Conservation (phyloP, 169 alveolate species). For the Plasmodium adleri region DNA sequence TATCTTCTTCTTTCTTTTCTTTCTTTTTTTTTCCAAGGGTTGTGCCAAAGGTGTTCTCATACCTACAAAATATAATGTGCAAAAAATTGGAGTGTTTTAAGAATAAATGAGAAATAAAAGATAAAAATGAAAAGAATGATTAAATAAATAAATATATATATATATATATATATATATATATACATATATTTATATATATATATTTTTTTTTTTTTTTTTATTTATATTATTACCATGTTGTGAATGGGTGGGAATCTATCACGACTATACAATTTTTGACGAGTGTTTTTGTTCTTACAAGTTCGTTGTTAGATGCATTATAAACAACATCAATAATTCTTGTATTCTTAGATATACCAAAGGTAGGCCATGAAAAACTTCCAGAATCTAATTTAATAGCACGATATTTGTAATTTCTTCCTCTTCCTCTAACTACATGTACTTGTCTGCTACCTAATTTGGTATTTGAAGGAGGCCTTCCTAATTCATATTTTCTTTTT, state of each 20-base stretch:
- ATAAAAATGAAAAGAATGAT: background rate
- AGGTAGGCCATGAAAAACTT: conserved; percentile 98
- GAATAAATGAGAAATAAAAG: background rate
- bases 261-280: conserved; percentile 98
- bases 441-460: conserved; percentile 96
- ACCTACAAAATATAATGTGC: conserved; percentile 24
- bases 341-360: conserved; percentile 91
- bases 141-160: too few relatives aligned
- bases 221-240: conserved; percentile 92
- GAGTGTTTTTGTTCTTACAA: conserved; percentile 99
- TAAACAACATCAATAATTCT: conserved; percentile 98
- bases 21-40: conserved; percentile 78
- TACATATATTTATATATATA: background rate
- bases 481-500: conserved; percentile 99
- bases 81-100: background rate
- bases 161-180: background rate
- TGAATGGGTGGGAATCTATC: conserved; percentile 99
- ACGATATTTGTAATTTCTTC: conserved; percentile 96
- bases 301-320: conserved; percentile 99
- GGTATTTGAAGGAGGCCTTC: conserved; percentile 98
- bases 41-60: conserved; percentile 78
- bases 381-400: conserved; percentile 98
- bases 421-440: conserved; percentile 97
- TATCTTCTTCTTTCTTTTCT: conserved; percentile 67
- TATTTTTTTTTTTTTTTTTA: background rate